Evolutionary conservation across 192 early-diverging fungal species (phyloP), one percentile per base, ranked within the genome.

Genomic region (Jimgerdemannia flammicorona): DNA sequence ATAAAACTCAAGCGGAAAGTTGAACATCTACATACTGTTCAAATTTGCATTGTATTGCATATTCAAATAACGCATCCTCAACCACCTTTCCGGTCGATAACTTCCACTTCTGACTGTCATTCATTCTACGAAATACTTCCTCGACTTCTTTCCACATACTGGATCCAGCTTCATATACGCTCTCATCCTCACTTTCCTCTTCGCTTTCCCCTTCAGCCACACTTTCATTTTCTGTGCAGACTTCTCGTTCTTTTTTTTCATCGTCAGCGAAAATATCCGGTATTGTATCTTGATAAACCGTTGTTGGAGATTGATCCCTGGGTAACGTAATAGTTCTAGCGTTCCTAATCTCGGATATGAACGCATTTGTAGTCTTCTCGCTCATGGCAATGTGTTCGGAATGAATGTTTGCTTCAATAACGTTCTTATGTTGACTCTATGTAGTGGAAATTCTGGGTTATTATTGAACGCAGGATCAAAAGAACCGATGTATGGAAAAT

Each of bases 31-130:
- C 18, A 18, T 67, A 67, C 49, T 59, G 49, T 59, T 59, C 49
- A 10, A 14, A 59, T 14, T 59, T 59, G 72, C 67, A 78, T 43
- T 73, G 72, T 49, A 20, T 73, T 20, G 63, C 70, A 70, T 69
- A 77, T 54, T 66, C 44, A 49, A 73, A 73, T 67, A 73, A 67
- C 39, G 54, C 71, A 44, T 78, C 67, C 39, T 78, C 67, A 2
- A 78, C 76, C 19, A 68, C 43, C 59, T 78, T 78, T 44, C 71
- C 44, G 40, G 72, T 78, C 64, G 72, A 78, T 69, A 78, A 69
- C 40, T 7, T 4, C 76, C 72, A 78, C 59, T 78, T 78, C 0
- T 78, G 64, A 3, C 9, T 64, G 63, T 74, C 43, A 59, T 74
- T 20, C 68, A 78, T 72, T 69, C 40, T 69, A 66, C 6, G 43